A percentile compares a stretch with the other conserved stretches of the same genome.
phyloP scores from a whole-genome alignment of 2,329 filamentous ascomycete genomes.

The Sporothrix brasiliensis region DNA sequence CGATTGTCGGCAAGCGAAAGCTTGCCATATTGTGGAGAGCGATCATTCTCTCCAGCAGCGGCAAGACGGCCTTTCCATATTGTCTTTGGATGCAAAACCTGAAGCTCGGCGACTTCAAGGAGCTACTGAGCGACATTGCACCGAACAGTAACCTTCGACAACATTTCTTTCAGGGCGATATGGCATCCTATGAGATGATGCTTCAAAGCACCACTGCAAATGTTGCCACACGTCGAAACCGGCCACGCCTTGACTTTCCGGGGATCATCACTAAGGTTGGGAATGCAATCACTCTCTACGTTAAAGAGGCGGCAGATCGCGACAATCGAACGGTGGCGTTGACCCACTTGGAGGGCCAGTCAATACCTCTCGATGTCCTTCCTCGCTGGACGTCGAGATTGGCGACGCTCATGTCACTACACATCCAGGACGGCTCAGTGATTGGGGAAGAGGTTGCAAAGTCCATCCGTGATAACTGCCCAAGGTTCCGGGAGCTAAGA shows the following conservation, averaged over 20 bases:
- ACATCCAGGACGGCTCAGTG: slow-evolving; percentile 63
- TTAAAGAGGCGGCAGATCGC: slow-evolving; percentile 45
- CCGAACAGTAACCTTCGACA: slow-evolving; percentile 40
- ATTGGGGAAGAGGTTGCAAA: slow-evolving; percentile 58
- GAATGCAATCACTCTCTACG: slow-evolving; percentile 58
- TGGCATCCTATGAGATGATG: slow-evolving; percentile 44
- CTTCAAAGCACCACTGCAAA: slow-evolving; percentile 31
- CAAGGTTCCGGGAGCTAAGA: slow-evolving; percentile 61
- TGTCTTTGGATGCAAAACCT: slow-evolving; percentile 67
- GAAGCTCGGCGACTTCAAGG: slow-evolving; percentile 62
- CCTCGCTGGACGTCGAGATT: slow-evolving; percentile 62
- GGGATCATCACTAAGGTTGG: slow-evolving; percentile 54
- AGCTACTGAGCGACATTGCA: slow-evolving; percentile 59
- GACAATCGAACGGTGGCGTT: slow-evolving; percentile 55
- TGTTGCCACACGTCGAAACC: slow-evolving; percentile 35
- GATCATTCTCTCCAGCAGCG: slow-evolving; percentile 66
- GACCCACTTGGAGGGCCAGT: slow-evolving; percentile 59
- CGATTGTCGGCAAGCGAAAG: slow-evolving; percentile 48
- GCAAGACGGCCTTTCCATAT: slow-evolving; percentile 67
- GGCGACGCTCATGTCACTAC: slow-evolving; percentile 60
- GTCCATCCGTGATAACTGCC: slow-evolving; percentile 61
- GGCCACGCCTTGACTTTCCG: slow-evolving; percentile 42
- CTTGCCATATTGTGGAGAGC: slow-evolving; percentile 70
- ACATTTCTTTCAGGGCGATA: slow-evolving; percentile 48
- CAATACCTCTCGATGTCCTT: slow-evolving; percentile 55